Percentiles rank a stretch among this genome's conserved stretches.
These are phyloP conservation scores for Quercus alba DNA, from an alignment of 306 rosid genomes.

Conservation along the genomic window DNA sequence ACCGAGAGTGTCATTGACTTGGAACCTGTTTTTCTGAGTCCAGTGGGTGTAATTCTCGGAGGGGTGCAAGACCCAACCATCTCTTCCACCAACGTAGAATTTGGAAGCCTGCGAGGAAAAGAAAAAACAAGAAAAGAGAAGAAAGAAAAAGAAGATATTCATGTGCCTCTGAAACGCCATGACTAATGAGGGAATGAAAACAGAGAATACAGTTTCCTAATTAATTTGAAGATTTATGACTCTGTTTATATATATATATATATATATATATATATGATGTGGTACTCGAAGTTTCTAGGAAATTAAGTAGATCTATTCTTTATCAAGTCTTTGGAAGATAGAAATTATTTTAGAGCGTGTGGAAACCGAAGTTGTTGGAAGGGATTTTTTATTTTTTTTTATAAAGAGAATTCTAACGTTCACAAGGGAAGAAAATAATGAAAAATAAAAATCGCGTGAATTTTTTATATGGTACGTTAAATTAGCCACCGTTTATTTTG, in stretches of 20 bases:
- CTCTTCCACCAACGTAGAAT: constrained; percentile 58
- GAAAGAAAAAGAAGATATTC: constrained; percentile 14
- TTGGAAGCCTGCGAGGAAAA: constrained; percentile 38
- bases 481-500: not conserved
- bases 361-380: too few relatives aligned
- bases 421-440: too few relatives aligned
- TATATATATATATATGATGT: too few relatives aligned
- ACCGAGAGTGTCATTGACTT: constrained; percentile 64
- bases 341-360: too few relatives aligned
- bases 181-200: not conserved
- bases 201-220: not conserved
- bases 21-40: constrained; percentile 61
- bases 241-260: too few relatives aligned
- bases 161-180: constrained; percentile 42
- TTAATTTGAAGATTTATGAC: too few relatives aligned
- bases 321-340: too few relatives aligned
- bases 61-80: constrained; percentile 80
- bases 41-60: constrained; percentile 50
- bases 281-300: too few relatives aligned
- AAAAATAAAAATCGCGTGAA: not conserved
- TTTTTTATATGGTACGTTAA: not conserved
- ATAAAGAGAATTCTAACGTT: too few relatives aligned
- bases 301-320: too few relatives aligned
- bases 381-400: too few relatives aligned
- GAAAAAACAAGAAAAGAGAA: constrained; percentile 18